A percentile compares a stretch with the other conserved stretches of the same genome.
Conservation (phyloP, 306 rosid genomes). For the Fragaria vesca region DNA sequence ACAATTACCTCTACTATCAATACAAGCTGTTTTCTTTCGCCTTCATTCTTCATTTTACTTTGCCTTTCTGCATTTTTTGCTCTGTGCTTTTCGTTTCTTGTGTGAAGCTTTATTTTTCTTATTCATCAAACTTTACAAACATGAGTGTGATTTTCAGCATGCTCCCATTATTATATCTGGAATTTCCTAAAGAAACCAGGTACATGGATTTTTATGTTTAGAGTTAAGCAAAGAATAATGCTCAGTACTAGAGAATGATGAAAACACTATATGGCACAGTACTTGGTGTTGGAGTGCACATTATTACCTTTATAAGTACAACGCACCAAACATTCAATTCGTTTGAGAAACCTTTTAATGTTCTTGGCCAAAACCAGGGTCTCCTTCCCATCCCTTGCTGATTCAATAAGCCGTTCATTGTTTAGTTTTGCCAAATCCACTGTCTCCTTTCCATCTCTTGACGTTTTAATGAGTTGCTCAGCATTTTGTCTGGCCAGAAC, state of each 20-base stretch:
- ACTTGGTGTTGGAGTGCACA: not conserved
- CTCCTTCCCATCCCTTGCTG: not conserved
- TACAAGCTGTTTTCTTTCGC: too few species aligned
- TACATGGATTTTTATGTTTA: not conserved
- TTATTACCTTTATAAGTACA: not conserved
- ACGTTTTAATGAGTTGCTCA: not conserved
- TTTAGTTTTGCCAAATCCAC: not conserved
- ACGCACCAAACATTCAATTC: not conserved
- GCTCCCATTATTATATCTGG: conserved; percentile 34
- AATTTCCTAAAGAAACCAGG: conserved; percentile 32
- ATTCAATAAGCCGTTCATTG: not conserved
- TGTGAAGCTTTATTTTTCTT: too few species aligned
- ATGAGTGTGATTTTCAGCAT: too few species aligned
- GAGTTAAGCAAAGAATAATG: not conserved
- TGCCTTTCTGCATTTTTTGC: too few species aligned
- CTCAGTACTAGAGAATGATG: not conserved
- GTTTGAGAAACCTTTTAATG: not conserved
- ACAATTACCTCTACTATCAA: too few species aligned
- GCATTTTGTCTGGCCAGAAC: not conserved
- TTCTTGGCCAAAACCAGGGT: not conserved
- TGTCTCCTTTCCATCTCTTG: not conserved
- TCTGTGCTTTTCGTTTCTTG: too few species aligned
- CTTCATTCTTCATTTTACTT: too few species aligned
- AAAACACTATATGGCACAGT: not conserved
- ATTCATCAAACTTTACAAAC: too few species aligned